A percentile compares a stretch with the other conserved stretches of the same genome.
Evolutionary conservation across 148 eudicot species (phyloP).

Genomic region (Rhododendron ferrugineum): DNA sequence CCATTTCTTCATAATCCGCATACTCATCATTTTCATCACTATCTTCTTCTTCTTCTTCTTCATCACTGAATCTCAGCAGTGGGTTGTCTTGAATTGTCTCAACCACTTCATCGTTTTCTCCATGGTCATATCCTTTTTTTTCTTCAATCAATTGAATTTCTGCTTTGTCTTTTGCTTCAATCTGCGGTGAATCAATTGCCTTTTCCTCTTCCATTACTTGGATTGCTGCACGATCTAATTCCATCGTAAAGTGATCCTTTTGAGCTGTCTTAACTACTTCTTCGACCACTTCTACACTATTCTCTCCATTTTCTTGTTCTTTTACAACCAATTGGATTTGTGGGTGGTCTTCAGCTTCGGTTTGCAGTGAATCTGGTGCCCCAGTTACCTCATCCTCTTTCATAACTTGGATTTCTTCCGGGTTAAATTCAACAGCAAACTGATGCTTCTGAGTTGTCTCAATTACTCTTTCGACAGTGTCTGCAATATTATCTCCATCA

Average conservation of each 20-base stretch:
- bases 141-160: background rate
- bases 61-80: background rate
- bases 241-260: background rate
- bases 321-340: background rate
- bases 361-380: background rate
- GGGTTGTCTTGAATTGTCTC: background rate
- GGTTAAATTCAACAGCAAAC: background rate
- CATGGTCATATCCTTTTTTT: background rate
- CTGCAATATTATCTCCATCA: background rate
- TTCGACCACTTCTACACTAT: background rate
- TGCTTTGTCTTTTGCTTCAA: background rate
- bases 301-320: background rate
- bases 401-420: background rate
- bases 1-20: slow-evolving; percentile 5
- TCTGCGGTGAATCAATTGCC: background rate
- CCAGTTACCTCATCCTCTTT: background rate
- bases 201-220: background rate
- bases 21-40: background rate
- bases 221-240: background rate
- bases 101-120: background rate
- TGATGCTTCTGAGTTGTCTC: background rate
- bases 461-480: background rate
- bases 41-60: slow-evolving; percentile 16
- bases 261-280: slow-evolving; percentile 1
- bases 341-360: slow-evolving; percentile 1